Conservation (phyloP, 768 basidiomycete genomes). For the Xerocomellus intermedius region DNA sequence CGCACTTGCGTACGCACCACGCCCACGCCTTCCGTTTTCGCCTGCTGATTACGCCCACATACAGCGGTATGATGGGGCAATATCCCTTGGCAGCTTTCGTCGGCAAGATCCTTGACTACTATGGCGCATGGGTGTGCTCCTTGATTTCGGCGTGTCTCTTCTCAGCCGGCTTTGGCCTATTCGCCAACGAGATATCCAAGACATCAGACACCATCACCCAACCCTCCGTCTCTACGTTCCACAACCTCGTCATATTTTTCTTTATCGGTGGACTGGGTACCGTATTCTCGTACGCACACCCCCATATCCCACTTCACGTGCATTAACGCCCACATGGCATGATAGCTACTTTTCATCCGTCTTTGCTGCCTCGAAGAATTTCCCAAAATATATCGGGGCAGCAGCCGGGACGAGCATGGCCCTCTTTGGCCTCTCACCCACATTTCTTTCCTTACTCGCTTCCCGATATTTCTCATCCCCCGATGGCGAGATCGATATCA, state of each 20-base stretch:
- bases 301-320: neutral
- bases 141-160: constrained; percentile 59
- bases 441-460: constrained; percentile 67
- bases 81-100: constrained; percentile 72
- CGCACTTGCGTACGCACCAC: constrained; percentile 65
- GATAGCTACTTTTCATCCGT: constrained; percentile 66
- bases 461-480: constrained; percentile 56
- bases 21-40: constrained; percentile 13
- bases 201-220: constrained; percentile 38
- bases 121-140: constrained; percentile 70
- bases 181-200: constrained; percentile 55
- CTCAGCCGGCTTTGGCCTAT: constrained; percentile 57
- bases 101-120: constrained; percentile 64
- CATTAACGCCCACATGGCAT: neutral
- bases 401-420: constrained; percentile 68
- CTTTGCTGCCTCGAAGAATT: constrained; percentile 72
- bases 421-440: constrained; percentile 78
- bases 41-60: neutral
- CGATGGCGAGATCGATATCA: constrained; percentile 45
- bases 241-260: constrained; percentile 55
- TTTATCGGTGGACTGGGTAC: constrained; percentile 65
- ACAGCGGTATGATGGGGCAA: constrained; percentile 79
- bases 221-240: constrained; percentile 46
- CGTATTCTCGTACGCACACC: constrained; percentile 62
- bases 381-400: constrained; percentile 62